These are phyloP conservation scores for Aaosphaeria arxii DNA, from an alignment of 2,329 filamentous ascomycete genomes.

Conservation along the genomic window DNA sequence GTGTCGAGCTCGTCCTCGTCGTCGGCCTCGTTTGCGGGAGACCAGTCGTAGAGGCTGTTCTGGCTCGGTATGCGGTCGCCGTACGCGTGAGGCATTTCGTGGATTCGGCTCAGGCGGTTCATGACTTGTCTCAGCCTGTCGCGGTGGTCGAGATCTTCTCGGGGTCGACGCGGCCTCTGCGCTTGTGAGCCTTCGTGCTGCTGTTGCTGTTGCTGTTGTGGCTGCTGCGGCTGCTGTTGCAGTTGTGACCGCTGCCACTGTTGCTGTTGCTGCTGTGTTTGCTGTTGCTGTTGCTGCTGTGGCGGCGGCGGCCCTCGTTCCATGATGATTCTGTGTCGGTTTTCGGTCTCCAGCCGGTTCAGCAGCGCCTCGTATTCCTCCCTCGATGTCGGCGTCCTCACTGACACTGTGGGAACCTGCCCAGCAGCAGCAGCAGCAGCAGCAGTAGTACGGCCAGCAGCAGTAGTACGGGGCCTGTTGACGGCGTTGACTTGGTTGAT, in stretches of 20 bases:
- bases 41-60: constrained; percentile 61
- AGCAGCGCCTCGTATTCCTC: constrained; percentile 36
- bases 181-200: neutral
- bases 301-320: neutral
- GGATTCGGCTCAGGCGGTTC: constrained; percentile 43
- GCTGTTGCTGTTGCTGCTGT: neutral
- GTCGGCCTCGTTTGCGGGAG: constrained; percentile 43
- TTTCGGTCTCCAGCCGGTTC: constrained; percentile 35
- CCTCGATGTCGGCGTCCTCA: constrained; percentile 31
- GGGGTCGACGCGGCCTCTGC: constrained; percentile 11
- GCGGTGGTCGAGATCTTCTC: constrained; percentile 39
- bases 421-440: too few species aligned
- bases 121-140: constrained; percentile 46
- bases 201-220: neutral
- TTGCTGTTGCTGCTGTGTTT: neutral
- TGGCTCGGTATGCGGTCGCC: constrained; percentile 52
- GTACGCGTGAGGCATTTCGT: constrained; percentile 45
- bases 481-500: constrained; percentile 34
- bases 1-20: constrained; percentile 39
- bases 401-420: too few species aligned
- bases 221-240: neutral
- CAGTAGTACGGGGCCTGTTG: too few species aligned
- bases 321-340: neutral
- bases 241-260: neutral
- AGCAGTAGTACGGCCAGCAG: neutral